Evolutionary conservation across 225 moss, liverwort and hornwort genomes (phyloP), one percentile per base, ranked within the genome.

Genomic region (Pseudoscleropodium purum): DNA sequence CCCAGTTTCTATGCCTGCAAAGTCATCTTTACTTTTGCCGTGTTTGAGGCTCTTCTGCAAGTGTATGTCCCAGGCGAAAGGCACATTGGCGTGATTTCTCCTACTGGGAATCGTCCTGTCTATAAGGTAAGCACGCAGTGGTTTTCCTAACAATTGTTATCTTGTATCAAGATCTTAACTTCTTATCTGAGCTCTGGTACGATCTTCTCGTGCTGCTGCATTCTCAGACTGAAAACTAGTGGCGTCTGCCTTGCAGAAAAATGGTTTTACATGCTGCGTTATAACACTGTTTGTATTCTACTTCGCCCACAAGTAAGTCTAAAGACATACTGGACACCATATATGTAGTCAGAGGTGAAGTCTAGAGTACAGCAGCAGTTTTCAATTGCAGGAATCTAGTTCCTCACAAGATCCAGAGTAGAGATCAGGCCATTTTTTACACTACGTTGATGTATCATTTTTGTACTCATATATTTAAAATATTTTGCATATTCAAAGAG

Each of bases 21-120:
- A 88, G 79, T 97, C 64, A 94, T 97, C 86, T 37, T 94, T 23
- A 79, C 69, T 17, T 98, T 96, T 90, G 95, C 90, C 59, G 45
- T 90, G 9, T 96, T 97, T 86, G 98, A 98, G 93, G 97, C 94
- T 56, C 76, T 98, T 83, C 89, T 97, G 90, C 97, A 95, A 92
- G 76, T 95, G 34, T 91, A 91, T 76, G 93, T 98, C 41, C 97
- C 96, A 6, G 98, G 98, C 43, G 94, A 94, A 89, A 89, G 88
- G 67, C 95, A 95, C 90, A 54, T 92, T 52, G 97, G 97, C 70
- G 95, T 97, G 52, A 84, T 94, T 75, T 97, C 98, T 83, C 94
- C 97, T 20, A 92, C 98, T 75, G 97, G 97, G 77, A 94, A 95
- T 88, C 96, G 96, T 68, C 94, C 96, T 43, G 66, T 95, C 30